These are phyloP conservation scores for Pseudisothecium myosuroides DNA, from an alignment of 225 moss, liverwort and hornwort genomes.

Conservation along the genomic window DNA sequence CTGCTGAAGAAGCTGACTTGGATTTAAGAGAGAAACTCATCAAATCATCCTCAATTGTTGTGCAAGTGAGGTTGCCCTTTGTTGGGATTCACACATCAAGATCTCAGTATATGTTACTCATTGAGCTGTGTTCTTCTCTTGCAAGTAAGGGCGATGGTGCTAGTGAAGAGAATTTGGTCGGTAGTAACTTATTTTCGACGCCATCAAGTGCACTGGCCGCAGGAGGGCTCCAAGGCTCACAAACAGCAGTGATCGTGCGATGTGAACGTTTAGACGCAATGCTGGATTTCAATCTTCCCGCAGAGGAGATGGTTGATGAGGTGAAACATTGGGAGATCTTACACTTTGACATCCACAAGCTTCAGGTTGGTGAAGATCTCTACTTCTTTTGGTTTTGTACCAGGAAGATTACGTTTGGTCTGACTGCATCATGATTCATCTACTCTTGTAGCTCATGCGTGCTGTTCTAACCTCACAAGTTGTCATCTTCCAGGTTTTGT, in stretches of 20 bases:
- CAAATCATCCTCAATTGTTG: slow-evolving; percentile 48
- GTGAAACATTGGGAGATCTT: slow-evolving; percentile 71
- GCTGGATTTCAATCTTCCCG: slow-evolving; percentile 27
- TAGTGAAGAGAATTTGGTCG: slow-evolving; percentile 4
- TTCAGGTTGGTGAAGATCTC: slow-evolving; percentile 42
- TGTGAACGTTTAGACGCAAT: slow-evolving; percentile 64
- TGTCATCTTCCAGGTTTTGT: slow-evolving; percentile 32
- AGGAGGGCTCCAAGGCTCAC: slow-evolving; percentile 16
- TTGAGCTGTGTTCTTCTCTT: slow-evolving; percentile 48
- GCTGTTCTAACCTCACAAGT: not conserved
- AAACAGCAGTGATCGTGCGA: slow-evolving; percentile 63
- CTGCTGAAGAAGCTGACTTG: slow-evolving; percentile 69
- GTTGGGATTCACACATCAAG: slow-evolving; percentile 54
- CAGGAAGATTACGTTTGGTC: not conserved
- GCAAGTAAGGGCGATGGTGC: slow-evolving; percentile 3
- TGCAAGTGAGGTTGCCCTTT: slow-evolving; percentile 59
- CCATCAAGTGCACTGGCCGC: slow-evolving; percentile 1
- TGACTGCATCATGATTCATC: not conserved
- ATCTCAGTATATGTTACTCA: slow-evolving; percentile 56
- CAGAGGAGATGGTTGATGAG: slow-evolving; percentile 17
- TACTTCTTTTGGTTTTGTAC: not conserved
- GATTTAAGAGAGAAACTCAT: slow-evolving; percentile 70
- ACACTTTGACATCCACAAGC: slow-evolving; percentile 55
- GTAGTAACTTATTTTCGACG: slow-evolving; percentile 9
- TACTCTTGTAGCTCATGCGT: not conserved